A percentile compares a stretch with the other conserved stretches of the same genome.
These are phyloP conservation scores for Sporothrix pallida DNA, from an alignment of 2,329 filamentous ascomycete species.

Conservation along the genomic window DNA sequence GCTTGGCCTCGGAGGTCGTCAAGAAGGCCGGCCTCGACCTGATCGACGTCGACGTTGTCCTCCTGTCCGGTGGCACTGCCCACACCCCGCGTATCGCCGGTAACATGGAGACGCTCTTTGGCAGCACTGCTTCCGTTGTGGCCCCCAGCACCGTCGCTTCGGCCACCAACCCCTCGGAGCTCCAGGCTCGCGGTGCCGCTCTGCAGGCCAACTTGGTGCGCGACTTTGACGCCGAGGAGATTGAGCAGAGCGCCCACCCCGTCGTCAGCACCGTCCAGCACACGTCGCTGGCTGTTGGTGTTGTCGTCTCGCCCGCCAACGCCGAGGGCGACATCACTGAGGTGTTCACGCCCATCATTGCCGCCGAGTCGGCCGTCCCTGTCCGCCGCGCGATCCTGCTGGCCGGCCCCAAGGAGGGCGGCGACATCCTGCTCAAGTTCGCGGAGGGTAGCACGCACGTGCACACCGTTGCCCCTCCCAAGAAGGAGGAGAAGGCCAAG, in stretches of 20 bases:
- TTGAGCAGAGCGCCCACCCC: slow-evolving; percentile 94
- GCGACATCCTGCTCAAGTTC: slow-evolving; percentile 86
- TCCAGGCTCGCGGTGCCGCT: slow-evolving; percentile 85
- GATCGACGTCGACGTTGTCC: slow-evolving; percentile 91
- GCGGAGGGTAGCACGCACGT: slow-evolving; percentile 81
- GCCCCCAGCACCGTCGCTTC: slow-evolving; percentile 78
- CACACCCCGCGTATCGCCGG: slow-evolving; percentile 92
- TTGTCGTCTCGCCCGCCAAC: slow-evolving; percentile 68
- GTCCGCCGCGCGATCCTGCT: slow-evolving; percentile 85
- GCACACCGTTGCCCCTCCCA: slow-evolving; percentile 79
- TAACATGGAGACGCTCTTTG: slow-evolving; percentile 81
- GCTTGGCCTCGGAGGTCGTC: slow-evolving; percentile 80
- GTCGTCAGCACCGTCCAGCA: slow-evolving; percentile 94
- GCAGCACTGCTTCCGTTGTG: slow-evolving; percentile 75
- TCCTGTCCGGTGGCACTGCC: slow-evolving; percentile 87
- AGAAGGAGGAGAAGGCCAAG: slow-evolving; percentile 71
- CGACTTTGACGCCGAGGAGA: slow-evolving; percentile 91
- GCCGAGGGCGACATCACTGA: slow-evolving; percentile 65
- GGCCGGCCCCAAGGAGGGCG: slow-evolving; percentile 75
- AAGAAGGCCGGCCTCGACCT: slow-evolving; percentile 93
- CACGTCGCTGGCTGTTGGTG: slow-evolving; percentile 84
- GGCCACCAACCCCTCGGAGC: slow-evolving; percentile 92
- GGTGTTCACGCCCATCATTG: slow-evolving; percentile 79
- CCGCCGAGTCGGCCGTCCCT: slow-evolving; percentile 86
- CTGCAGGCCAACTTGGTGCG: slow-evolving; percentile 94